These are phyloP conservation scores for Cichorium intybus DNA, from an alignment of 140 eudicot species.

Conservation along the genomic window DNA sequence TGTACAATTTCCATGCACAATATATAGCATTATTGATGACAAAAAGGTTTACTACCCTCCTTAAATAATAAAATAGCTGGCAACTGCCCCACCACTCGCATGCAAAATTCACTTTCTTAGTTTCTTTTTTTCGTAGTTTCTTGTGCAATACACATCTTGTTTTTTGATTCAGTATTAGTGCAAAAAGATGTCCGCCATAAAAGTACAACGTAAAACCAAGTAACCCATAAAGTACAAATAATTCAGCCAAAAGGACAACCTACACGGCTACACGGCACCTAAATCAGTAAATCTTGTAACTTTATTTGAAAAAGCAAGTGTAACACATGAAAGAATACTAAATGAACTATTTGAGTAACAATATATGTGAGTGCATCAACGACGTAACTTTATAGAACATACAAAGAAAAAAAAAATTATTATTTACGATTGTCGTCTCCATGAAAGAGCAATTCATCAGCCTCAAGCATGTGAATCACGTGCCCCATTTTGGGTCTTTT, in stretches of 20 bases:
- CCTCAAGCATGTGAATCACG: conserved; percentile 91
- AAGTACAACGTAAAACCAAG: no score
- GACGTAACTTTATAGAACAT: not conserved
- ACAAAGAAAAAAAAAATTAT: not conserved
- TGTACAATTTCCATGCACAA: conserved; percentile 4
- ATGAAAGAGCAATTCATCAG: conserved; percentile 65
- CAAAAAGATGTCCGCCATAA: not conserved
- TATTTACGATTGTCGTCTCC: conserved; percentile 30
- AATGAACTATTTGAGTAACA: conserved; percentile 6
- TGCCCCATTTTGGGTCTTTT: conserved; percentile 95
- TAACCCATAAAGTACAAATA: no score
- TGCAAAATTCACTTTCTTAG: conserved; percentile 1
- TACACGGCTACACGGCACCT: no score
- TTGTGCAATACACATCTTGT: not conserved
- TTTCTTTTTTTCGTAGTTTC: no score
- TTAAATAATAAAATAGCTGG: not conserved
- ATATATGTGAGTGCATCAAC: conserved; percentile 1
- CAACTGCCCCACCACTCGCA: conserved; percentile 3
- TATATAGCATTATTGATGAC: not conserved
- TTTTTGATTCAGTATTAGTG: not conserved
- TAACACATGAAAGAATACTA: conserved; percentile 3
- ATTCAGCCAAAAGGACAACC: not conserved
- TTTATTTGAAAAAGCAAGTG: not conserved
- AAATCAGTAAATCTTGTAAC: not conserved
- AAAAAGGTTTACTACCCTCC: not conserved